Base-by-base conservation (phyloP, 805 yeast species). In the Pichia phayaonensis region DNA sequence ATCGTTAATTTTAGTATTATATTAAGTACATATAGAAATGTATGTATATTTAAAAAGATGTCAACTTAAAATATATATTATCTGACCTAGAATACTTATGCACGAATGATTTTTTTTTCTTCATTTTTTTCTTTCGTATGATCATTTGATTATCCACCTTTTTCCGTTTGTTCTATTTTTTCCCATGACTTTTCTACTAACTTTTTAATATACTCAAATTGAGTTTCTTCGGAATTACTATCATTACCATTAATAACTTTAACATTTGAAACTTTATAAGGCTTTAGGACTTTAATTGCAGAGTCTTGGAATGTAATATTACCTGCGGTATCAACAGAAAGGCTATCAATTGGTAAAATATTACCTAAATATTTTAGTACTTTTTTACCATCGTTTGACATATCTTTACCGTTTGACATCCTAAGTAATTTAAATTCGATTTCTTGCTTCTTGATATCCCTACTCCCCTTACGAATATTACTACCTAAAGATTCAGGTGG, bases 171-270 rank as follows among this genome's bases (percentile, higher is more conserved):
- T 44, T 70, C 75, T 52, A 76, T 59, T 47, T 69, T 69, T 24
- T 64, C 64, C 77, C 81, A 75, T 15, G 74, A 75, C 46, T 73
- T 76, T 51, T 70, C 73, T 13, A 81, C 77, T 48, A 80, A 71
- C 56, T 73, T 76, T 56, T 71, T 70, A 12, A 81, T 61, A 45
- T 64, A 64, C 13, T 55, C 47, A 43, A 67, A 51, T 46, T 64
- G 68, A 21, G 61, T 61, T 42, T 65, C 65, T 42, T 47, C 47
- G 22, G 29, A 11, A 20, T 46, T 51, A 22, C 54, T 56, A 8
- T 56, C 62, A n/a, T 57, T 44, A 16, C 63, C 62, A 31, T 55
- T 53, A 13, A 56, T 51, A 16, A 61, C 50, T 47, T 55, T 60
- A 51, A 65, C 62, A 50, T 61, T 65, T 38, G 65, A 66, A n/a